These are phyloP conservation scores for Tulasnella sp. DNA, from an alignment of 768 basidiomycete species.

Conservation along the genomic window DNA sequence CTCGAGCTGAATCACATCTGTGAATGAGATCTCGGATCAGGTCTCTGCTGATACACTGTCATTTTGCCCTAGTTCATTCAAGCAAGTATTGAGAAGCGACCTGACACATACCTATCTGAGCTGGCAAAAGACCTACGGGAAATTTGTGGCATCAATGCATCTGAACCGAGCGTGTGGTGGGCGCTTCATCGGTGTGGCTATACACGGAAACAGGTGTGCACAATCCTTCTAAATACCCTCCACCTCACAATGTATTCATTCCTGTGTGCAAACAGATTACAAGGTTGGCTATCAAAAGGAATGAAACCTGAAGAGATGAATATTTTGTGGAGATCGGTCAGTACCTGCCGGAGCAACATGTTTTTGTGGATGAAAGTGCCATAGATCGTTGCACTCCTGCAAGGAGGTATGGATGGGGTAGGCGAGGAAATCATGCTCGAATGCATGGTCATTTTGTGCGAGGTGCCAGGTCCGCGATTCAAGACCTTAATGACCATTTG, in stretches of 20 bases:
- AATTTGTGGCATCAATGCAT: background rate
- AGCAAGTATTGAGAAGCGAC: background rate
- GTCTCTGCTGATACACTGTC: too few species aligned
- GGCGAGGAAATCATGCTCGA: background rate
- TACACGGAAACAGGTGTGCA: slow-evolving; percentile 30
- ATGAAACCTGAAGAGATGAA: slow-evolving; percentile 16
- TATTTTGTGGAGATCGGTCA: slow-evolving; percentile 16
- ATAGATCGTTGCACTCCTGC: slow-evolving; percentile 24
- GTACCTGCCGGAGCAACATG: slow-evolving; percentile 34
- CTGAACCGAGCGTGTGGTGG: slow-evolving; percentile 6
- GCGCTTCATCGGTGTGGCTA: slow-evolving; percentile 12
- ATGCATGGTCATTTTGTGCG: slow-evolving; percentile 8
- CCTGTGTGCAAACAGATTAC: slow-evolving; percentile 20
- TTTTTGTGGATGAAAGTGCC: slow-evolving; percentile 36
- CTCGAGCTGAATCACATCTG: too few species aligned
- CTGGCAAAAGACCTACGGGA: background rate
- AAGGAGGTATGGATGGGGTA: background rate
- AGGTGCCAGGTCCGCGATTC: background rate
- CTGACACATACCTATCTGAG: background rate
- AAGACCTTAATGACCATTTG: background rate
- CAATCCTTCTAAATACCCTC: background rate
- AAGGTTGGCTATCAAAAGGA: slow-evolving; percentile 31
- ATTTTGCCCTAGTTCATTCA: background rate
- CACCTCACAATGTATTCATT: too few species aligned
- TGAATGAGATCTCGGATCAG: too few species aligned